Conservation (phyloP, 2,329 filamentous ascomycete species). For the Domatiomyces catenatus region DNA sequence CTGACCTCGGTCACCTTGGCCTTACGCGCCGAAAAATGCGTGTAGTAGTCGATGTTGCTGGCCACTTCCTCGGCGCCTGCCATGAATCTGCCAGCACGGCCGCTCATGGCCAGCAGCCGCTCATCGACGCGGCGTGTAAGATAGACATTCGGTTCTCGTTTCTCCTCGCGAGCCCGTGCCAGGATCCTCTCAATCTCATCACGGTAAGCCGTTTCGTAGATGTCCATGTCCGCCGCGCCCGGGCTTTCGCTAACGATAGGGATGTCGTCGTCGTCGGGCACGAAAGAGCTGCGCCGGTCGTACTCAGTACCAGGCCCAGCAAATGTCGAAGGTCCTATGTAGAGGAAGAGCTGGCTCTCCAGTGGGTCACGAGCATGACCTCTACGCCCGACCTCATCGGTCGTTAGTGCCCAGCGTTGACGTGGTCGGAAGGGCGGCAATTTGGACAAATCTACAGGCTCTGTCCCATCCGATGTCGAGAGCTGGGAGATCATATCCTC, state of each 20-base stretch:
- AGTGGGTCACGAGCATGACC: conserved; percentile 50
- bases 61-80: conserved; percentile 17
- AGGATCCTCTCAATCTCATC: conserved; percentile 64
- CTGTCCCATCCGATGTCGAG: conserved; percentile 4
- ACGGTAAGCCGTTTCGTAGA: conserved; percentile 79
- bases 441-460: conserved; percentile 7
- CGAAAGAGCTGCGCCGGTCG: conserved; percentile 16
- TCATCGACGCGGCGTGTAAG: conserved; percentile 36
- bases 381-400: conserved; percentile 21
- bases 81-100: conserved; percentile 16
- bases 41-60: conserved; percentile 15
- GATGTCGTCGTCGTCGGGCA: conserved; percentile 18
- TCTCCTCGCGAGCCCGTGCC: conserved; percentile 23
- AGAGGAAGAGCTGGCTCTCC: conserved; percentile 54
- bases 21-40: conserved; percentile 15
- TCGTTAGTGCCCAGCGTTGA: conserved; percentile 9
- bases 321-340: conserved; percentile 51
- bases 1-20: conserved; percentile 18
- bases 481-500: conserved; percentile 7
- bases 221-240: conserved; percentile 65
- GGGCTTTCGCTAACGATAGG: conserved; percentile 66
- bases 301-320: conserved; percentile 33
- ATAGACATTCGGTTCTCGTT: conserved; percentile 41
- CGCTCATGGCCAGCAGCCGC: conserved; percentile 18
- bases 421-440: conserved; percentile 15